phyloP scores from a whole-genome alignment of 108 stramenopile genomes.

The Schizochytrium sp. region DNA sequence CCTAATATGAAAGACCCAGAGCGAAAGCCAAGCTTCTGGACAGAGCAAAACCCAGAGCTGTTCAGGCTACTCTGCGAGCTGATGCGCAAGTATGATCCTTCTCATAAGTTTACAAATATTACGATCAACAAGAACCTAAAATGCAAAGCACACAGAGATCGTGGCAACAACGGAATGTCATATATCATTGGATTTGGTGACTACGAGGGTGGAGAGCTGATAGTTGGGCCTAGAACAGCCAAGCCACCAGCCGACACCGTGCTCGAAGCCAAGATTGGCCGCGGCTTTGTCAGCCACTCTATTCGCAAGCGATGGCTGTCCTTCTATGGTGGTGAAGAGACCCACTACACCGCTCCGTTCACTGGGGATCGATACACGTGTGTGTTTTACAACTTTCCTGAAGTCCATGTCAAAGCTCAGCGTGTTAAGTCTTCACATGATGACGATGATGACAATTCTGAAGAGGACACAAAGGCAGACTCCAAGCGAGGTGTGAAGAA shows the following conservation, averaged over 20 bases:
- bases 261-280: background rate
- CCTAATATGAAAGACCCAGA: conserved; percentile 57
- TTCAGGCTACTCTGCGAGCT: conserved; percentile 7
- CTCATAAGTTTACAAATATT: conserved; percentile 36
- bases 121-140: conserved; percentile 42
- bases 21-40: conserved; percentile 25
- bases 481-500: background rate
- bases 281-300: conserved; percentile 3
- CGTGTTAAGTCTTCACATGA: background rate
- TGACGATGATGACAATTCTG: too few relatives aligned
- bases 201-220: conserved; percentile 36
- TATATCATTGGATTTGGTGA: conserved; percentile 61
- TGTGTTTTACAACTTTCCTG: conserved; percentile 55
- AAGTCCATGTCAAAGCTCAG: conserved; percentile 32
- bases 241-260: background rate
- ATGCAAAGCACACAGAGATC: conserved; percentile 56
- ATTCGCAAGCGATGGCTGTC: background rate
- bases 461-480: background rate
- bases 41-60: conserved; percentile 56
- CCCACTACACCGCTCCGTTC: conserved; percentile 2
- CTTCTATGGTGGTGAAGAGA: conserved; percentile 15
- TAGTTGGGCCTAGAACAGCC: conserved; percentile 29
- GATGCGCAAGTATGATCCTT: conserved; percentile 14
- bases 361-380: conserved; percentile 57
- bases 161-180: conserved; percentile 39